phyloP scores from a whole-genome alignment of 1,284 basidiomycete species.

The Fomitiporia mediterranea region DNA sequence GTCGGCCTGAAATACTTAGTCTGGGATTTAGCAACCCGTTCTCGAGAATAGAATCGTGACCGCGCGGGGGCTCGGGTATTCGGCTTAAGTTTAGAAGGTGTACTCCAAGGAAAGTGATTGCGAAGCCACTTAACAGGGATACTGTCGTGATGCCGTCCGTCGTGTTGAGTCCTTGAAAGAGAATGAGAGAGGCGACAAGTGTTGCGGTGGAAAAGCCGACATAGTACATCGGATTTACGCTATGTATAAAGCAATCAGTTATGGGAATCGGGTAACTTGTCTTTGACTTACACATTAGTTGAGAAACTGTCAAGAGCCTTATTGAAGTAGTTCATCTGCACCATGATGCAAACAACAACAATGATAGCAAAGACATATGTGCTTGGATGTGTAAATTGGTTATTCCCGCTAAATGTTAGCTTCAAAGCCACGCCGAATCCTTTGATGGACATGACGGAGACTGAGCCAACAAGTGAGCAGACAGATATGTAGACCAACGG shows the following conservation, averaged over 20 bases:
- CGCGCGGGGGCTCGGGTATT: conserved; percentile 45
- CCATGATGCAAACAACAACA: conserved; percentile 82
- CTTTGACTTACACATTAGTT: conserved; percentile 83
- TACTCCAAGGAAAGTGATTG: conserved; percentile 89
- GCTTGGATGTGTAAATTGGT: conserved; percentile 92
- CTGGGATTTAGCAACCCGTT: conserved; percentile 76
- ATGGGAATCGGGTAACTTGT: neutral
- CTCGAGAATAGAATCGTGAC: conserved; percentile 53
- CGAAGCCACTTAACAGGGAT: conserved; percentile 83
- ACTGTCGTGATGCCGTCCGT: conserved; percentile 76
- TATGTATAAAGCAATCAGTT: conserved; percentile 29
- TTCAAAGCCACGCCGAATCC: conserved; percentile 97
- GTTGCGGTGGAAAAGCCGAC: conserved; percentile 98
- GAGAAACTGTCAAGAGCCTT: conserved; percentile 97
- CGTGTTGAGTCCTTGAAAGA: conserved; percentile 97
- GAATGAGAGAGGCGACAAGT: conserved; percentile 89
- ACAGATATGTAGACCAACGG: conserved; percentile 94
- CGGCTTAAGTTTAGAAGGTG: conserved; percentile 87
- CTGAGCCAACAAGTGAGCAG: conserved; percentile 84
- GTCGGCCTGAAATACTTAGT: conserved; percentile 59
- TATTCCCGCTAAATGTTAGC: conserved; percentile 89
- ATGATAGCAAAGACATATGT: conserved; percentile 93
- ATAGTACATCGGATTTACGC: conserved; percentile 98
- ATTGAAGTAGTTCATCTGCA: conserved; percentile 99
- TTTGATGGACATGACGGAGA: conserved; percentile 93